Evolutionary conservation across 2,329 filamentous ascomycete genomes (phyloP).

Genomic region (Aspergillus flavus): DNA sequence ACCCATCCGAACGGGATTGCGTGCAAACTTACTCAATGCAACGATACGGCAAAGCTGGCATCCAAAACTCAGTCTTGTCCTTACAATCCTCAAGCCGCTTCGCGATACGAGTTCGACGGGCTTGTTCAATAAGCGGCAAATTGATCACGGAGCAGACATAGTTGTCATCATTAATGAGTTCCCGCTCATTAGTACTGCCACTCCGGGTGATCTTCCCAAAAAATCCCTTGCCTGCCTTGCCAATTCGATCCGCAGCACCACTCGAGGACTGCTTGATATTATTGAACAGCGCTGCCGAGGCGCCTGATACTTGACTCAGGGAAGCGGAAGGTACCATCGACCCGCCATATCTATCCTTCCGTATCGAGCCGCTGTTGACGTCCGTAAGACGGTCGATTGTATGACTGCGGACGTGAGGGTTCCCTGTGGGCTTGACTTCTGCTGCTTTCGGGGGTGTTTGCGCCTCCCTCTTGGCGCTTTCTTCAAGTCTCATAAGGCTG

Average conservation of each 20-base stretch:
- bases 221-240: conserved; percentile 77
- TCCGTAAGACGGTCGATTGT: conserved; percentile 67
- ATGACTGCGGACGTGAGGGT: conserved; percentile 66
- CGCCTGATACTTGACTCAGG: conserved; percentile 54
- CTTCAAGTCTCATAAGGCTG: conserved; percentile 41
- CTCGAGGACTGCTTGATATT: conserved; percentile 73
- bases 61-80: conserved; percentile 98
- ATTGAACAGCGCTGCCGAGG: conserved; percentile 67
- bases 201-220: conserved; percentile 77
- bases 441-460: conserved; percentile 61
- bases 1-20: not conserved
- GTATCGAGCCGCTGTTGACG: conserved; percentile 29
- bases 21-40: conserved; percentile 72
- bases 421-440: conserved; percentile 68
- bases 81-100: conserved; percentile 83
- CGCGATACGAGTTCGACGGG: conserved; percentile 86
- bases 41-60: conserved; percentile 93
- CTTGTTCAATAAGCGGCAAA: conserved; percentile 82
- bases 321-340: conserved; percentile 48
- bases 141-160: conserved; percentile 87
- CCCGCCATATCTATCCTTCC: conserved; percentile 37
- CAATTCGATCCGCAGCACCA: conserved; percentile 70
- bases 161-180: conserved; percentile 75
- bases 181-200: conserved; percentile 67
- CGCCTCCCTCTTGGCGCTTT: conserved; percentile 36